Conservation (phyloP, 1,284 basidiomycete genomes). For the Psilocybe mexicana region DNA sequence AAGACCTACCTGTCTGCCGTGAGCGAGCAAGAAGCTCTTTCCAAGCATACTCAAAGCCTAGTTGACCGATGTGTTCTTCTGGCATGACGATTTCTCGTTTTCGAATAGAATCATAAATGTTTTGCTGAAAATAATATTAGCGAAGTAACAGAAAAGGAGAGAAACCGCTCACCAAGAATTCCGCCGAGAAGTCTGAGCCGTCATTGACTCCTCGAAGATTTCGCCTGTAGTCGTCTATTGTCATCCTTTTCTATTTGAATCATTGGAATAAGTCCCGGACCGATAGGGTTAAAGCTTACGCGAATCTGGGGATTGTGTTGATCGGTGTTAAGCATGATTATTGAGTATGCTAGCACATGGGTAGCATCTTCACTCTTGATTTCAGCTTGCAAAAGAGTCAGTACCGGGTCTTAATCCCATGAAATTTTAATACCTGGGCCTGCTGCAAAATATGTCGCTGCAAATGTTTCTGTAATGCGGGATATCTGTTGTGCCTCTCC, state of each 20-base stretch:
- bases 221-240: slow-evolving; percentile 90
- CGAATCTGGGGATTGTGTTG: slow-evolving; percentile 95
- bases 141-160: neutral
- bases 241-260: slow-evolving; percentile 84
- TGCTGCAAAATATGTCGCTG: slow-evolving; percentile 86
- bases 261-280: neutral
- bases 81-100: slow-evolving; percentile 97
- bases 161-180: slow-evolving; percentile 67
- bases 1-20: slow-evolving; percentile 67
- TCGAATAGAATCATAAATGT: slow-evolving; percentile 92
- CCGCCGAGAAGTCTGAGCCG: slow-evolving; percentile 79
- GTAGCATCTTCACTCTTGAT: slow-evolving; percentile 92
- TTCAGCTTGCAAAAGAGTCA: slow-evolving; percentile 55
- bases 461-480: slow-evolving; percentile 95
- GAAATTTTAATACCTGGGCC: slow-evolving; percentile 60
- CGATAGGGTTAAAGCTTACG: slow-evolving; percentile 47
- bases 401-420: neutral
- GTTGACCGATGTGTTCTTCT: slow-evolving; percentile 95
- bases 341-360: slow-evolving; percentile 92
- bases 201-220: slow-evolving; percentile 96
- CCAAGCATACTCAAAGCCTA: slow-evolving; percentile 99
- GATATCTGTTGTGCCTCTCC: slow-evolving; percentile 95
- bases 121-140: slow-evolving; percentile 51
- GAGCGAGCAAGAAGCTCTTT: slow-evolving; percentile 90
- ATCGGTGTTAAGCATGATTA: slow-evolving; percentile 99